Evolutionary conservation across 2,329 filamentous ascomycete species (phyloP), one percentile per base, ranked within the genome.

Genomic region (Diaporthe ilicicola): DNA sequence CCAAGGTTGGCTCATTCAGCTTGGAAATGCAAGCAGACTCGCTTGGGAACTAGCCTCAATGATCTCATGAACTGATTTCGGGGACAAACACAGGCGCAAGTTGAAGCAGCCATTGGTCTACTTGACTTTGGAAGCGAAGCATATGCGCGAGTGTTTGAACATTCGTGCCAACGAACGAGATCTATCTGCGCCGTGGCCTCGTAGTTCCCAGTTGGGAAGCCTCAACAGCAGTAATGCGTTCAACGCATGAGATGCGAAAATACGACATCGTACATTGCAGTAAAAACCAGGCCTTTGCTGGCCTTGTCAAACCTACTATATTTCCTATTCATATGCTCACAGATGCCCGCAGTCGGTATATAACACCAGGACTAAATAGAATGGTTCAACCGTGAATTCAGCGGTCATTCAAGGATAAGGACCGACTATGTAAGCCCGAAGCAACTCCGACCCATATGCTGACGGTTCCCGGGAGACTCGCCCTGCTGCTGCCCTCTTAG

Each of bases 371-470:
- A 15, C 32, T 34, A 19, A 27, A 10, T 48, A 9, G 29, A 12
- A 34, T 4, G 8, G 10, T 67, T 32, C n/a, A n/a, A n/a, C n/a
- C n/a, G 24, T 39, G 22, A 5, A 24, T 10, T 29, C 42, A 32
- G 53, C 65, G 42, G 53, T 59, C 42, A 42, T 55, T 55, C 37
- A 37, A 56, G 65, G 51, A 50, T 12, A 29, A 59, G 29, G 22
- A 48, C 32, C 65, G 42, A 50, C 42, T 59, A 59, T 50, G 65
- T 56, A 37, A 50, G 53, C 53, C 50, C n/a, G n/a, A 59, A 59
- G 42, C 42, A 59, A 59, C 65, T 68, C 65, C 53, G 56, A 56
- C 42, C 65, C 44, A 46, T 34, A 59, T 68, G 51, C 53, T 50
- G 29, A 46, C 42, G n/a, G 46, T 59, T 39, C n/a, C 50, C 54